Conservation (phyloP, 2,329 filamentous ascomycete species). For the Ceratocystiopsis sp. region DNA sequence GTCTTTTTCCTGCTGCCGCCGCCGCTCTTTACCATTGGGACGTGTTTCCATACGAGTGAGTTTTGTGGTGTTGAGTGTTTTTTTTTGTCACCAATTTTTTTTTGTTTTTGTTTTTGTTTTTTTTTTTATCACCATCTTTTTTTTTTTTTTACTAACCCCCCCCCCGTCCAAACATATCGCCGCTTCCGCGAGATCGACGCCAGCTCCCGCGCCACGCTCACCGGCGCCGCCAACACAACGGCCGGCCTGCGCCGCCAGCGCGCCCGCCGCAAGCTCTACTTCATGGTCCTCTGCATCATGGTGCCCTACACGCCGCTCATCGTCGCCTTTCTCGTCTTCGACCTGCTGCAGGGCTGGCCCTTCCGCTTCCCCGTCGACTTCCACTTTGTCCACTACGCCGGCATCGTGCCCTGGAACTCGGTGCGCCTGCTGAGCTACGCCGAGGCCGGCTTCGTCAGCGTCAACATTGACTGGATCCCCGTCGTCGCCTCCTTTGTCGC, state of each 20-base stretch:
- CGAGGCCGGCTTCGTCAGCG: constrained; percentile 19
- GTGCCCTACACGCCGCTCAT: constrained; percentile 33
- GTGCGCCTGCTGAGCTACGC: constrained; percentile 28
- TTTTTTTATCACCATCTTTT: not conserved
- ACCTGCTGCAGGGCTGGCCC: constrained; percentile 18
- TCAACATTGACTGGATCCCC: constrained; percentile 30
- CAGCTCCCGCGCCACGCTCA: constrained; percentile 22
- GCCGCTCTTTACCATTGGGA: constrained; percentile 24
- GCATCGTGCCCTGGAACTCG: constrained; percentile 25
- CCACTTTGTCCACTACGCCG: constrained; percentile 21
- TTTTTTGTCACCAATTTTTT: not conserved
- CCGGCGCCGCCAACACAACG: constrained; percentile 17
- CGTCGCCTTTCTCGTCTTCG: constrained; percentile 22
- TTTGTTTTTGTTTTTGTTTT: not conserved
- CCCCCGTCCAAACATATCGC: constrained; percentile 26
- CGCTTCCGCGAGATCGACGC: constrained; percentile 30
- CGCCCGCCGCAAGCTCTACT: constrained; percentile 34
- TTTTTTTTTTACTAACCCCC: not conserved
- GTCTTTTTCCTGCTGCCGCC: constrained; percentile 31
- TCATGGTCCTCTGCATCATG: constrained; percentile 35
- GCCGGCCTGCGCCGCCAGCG: constrained; percentile 27
- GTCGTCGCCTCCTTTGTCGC: constrained; percentile 30
- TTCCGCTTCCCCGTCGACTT: constrained; percentile 24
- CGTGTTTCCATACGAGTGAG: constrained; percentile 25
- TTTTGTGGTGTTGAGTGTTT: no score